Base-by-base conservation (phyloP, 345 rosid species). In the Hibiscus mutabilis region DNA sequence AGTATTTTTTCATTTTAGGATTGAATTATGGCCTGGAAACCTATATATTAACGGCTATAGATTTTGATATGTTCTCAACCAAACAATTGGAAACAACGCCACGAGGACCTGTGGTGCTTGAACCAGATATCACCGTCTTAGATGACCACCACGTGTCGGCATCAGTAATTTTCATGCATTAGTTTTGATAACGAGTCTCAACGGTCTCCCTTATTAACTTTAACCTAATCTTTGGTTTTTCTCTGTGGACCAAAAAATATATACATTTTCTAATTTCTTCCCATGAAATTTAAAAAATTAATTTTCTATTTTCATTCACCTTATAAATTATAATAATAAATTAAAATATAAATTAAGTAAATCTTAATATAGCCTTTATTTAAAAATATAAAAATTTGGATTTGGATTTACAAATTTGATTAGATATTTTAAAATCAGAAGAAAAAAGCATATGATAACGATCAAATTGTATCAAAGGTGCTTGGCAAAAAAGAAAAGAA, bases 131-230 rank as follows among this genome's bases (percentile, higher is more conserved):
- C 24, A 53, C 11, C 25, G 25, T 19, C 58, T 51, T 15, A 1
- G 58, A 53, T 62, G 75, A 18, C 72, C 78, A 56, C 64, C 78
- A 66, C 69, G 25, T 73, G 57, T 10, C 58, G 13, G 2, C 56
- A 42, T 74, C 84, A 78, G 35, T 78, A 21, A 49, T 64, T 58
- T 78, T 78, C 78, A 72, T 37, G 68, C 78, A 74, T 81, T 73
- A 75, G 61, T 75, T 31, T 69, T 84, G 79, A 68, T 66, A 69
- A 69, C 68, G 61, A 78, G 71, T 78, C 79, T 52, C 72, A 60
- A 60, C 25, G 25, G 9, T 19, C 58, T 21, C n/a, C 3, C 10
- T 16, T 16, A 1, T 16, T 16, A 16, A 49, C 19, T 15, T 16
- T 16, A 15, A 16, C 55, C 55, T n/a, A 51, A 51, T 51, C 5